A percentile compares a stretch with the other conserved stretches of the same genome.
These are phyloP conservation scores for Protomyces arabidopsidicola DNA, from an alignment of 1,139 yeast species.

Conservation along the genomic window DNA sequence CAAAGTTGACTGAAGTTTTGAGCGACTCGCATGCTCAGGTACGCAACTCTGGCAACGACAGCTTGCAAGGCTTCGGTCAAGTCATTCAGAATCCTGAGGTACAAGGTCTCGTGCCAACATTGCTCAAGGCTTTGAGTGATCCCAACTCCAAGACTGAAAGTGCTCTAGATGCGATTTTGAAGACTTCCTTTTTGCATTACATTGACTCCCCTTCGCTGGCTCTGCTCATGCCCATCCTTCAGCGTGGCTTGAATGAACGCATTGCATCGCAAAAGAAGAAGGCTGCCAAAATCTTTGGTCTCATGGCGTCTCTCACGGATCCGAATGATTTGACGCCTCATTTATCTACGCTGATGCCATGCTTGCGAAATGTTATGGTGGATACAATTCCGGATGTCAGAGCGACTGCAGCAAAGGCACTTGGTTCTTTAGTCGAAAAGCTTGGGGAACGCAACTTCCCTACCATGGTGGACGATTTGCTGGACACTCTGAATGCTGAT, in stretches of 20 bases:
- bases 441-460: slow-evolving; percentile 97
- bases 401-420: slow-evolving; percentile 95
- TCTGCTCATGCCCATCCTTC: slow-evolving; percentile 80
- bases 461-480: slow-evolving; percentile 72
- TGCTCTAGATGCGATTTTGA: slow-evolving; percentile 79
- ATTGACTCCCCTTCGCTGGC: slow-evolving; percentile 98
- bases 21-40: slow-evolving; percentile 96
- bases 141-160: slow-evolving; percentile 84
- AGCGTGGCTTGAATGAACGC: slow-evolving; percentile 91
- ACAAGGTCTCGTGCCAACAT: slow-evolving; percentile 79
- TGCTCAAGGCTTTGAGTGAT: slow-evolving; percentile 90
- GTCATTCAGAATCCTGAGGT: slow-evolving; percentile 97
- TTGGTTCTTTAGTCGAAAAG: slow-evolving; percentile 93
- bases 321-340: slow-evolving; percentile 81
- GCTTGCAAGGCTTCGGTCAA: slow-evolving; percentile 88
- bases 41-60: slow-evolving; percentile 85
- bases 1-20: slow-evolving; percentile 91
- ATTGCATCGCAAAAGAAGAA: slow-evolving; percentile 87
- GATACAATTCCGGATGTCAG: slow-evolving; percentile 97
- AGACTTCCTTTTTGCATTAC: slow-evolving; percentile 92
- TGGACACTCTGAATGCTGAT: slow-evolving; percentile 73
- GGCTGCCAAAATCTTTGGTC: slow-evolving; percentile 97
- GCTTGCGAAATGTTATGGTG: slow-evolving; percentile 90
- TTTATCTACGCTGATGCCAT: slow-evolving; percentile 67
- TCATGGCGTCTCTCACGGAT: slow-evolving; percentile 94